Base-by-base conservation (phyloP, 1,139 yeast genomes). In the Geotrichum bryndzae region DNA sequence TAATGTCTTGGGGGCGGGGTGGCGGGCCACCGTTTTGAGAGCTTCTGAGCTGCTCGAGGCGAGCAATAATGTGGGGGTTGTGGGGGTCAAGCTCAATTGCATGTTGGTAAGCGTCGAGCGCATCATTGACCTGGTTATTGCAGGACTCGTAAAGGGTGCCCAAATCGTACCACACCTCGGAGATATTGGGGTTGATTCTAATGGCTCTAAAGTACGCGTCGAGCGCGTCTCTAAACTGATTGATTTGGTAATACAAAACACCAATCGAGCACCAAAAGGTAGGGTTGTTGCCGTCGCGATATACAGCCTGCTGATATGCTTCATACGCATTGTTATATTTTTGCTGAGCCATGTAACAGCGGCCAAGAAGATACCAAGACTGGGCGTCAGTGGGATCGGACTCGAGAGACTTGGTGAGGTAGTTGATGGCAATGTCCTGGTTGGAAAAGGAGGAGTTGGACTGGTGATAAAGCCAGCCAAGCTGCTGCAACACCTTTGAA, bases 201-300 rank as follows among this genome's bases (percentile, higher is more conserved):
- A 94, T 94, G 15, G 99, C 99, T 63, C 99, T 81, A 6, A 98
- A 91, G 77, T 94, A 94, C 22, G 99, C 99, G 74, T 94, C 98
- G 67, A 94, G 81, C 3, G 99, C 99, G 73, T 94, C 99, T 63
- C 97, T 83, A 77, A 90, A 94, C 77, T 94, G 99, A 62, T 94
- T 86, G 65, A 94, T 92, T 76, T 94, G 97, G 75, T 92, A 94
- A 77, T 94, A 94, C 64, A 94, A 81, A 11, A 94, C 98, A 73
- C 99, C 99, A 72, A 94, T 94, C 35, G 97, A 90, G 75, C 99
- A 94, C 99, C 99, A 94, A 78, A 94, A 94, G 1, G 97, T 94
- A 62, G 99, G 98, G 74, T 94, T 94, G 72, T 97, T 83, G 45
- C 96, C 88, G 74, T 94, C 99, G 65, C 97, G 84, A 74, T 94